Base-by-base conservation (phyloP, 192 early-diverging fungal genomes). In the Coemansia umbellata region DNA sequence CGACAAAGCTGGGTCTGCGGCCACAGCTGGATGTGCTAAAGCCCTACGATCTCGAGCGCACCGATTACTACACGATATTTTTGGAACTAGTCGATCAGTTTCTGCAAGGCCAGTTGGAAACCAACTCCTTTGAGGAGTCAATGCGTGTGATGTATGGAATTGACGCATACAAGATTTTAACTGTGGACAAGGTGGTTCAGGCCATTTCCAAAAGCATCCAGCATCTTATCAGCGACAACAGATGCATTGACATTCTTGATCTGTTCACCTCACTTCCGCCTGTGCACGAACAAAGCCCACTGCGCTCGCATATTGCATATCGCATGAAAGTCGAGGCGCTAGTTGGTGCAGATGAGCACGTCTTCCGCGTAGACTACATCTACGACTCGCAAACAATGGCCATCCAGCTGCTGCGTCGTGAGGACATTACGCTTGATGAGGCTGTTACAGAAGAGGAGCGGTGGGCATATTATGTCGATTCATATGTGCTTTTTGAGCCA, bases 401-500 rank as follows among this genome's bases (percentile, higher is more conserved):
- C 7, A 85, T 95, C 22, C 94, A 97, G 78, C 63, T 95, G 31
- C 63, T 98, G 35, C 81, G 83, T 26, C 92, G 92, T 55, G 91
- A 95, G 50, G 95, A 98, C 59, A 84, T 88, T 39, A 85, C 88
- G 24, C 45, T 86, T 23, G 90, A 93, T 50, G 85, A 85, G 31
- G 79, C 86, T 0, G 82, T 94, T 22, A 87, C 89, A 2, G 82
- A 85, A 15, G 93, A 97, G 63, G 95, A 97, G 72, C 87, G 86
- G 37, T 99, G 94, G 87, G 90, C 89, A 13, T 82, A 95, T 63
- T 99, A 97, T 50, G 90, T 99, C 15, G 91, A 93, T 69, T 89
- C 88, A 55, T 99, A 93, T 63, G 91, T 94, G 66, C 82, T 92
- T 55, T 85, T 93, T 23, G 83, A 86, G 43, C 78, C 89, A 11